Evolutionary conservation across 208 protist species (phyloP).

Genomic region (Zelonia costaricensis): DNA sequence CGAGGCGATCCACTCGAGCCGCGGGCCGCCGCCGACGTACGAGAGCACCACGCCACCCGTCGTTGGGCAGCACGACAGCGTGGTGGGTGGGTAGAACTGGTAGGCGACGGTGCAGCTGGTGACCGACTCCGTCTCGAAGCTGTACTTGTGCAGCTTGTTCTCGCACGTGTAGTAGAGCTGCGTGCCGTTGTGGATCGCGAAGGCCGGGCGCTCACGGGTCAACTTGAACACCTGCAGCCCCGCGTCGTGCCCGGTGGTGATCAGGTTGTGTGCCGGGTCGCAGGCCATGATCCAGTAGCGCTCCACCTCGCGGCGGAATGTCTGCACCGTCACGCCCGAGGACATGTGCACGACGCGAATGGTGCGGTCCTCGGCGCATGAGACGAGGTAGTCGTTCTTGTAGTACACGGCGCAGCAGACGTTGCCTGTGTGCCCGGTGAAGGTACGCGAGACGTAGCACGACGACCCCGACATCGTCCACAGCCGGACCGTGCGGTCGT

Average conservation of each 20-base stretch:
- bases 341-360: conserved; percentile 93
- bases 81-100: conserved; percentile 47
- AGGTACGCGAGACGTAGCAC: conserved; percentile 91
- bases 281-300: conserved; percentile 98
- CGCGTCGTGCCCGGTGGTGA: conserved; percentile 97
- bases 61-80: conserved; percentile 71
- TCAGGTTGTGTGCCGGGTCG: conserved; percentile 93
- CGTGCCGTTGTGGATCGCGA: conserved; percentile 37
- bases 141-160: conserved; percentile 45
- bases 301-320: conserved; percentile 95
- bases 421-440: conserved; percentile 98
- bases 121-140: conserved; percentile 42
- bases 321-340: conserved; percentile 57
- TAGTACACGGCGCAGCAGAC: conserved; percentile 97
- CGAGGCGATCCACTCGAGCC: conserved; percentile 32
- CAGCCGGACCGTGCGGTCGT: conserved; percentile 97
- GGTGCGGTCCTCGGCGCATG: conserved; percentile 95
- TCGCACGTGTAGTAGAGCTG: conserved; percentile 67
- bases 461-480: conserved; percentile 93
- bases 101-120: conserved; percentile 19
- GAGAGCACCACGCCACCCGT: conserved; percentile 40
- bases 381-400: conserved; percentile 97
- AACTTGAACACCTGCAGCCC: conserved; percentile 99
- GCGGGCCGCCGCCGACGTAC: conserved; percentile 42
- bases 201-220: conserved; percentile 95